Percentiles rank a stretch among this genome's conserved stretches.
phyloP scores from a whole-genome alignment of 495 filamentous ascomycete genomes.

The Emericellopsis terricola region DNA sequence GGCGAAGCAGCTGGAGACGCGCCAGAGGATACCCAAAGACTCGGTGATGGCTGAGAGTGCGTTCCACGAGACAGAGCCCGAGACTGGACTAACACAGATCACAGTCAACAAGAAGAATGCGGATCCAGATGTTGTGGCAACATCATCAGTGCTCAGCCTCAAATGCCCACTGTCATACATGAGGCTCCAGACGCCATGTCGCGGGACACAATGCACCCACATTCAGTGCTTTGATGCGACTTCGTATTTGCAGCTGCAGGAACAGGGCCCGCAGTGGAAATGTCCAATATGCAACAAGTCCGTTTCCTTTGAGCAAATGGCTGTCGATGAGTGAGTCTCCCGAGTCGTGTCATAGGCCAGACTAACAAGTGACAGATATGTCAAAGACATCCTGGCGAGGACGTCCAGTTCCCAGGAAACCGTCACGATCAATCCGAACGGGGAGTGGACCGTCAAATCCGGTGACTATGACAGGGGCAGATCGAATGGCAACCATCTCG shows the following conservation, averaged over 20 bases:
- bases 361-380: conserved; percentile 45
- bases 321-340: conserved; percentile 62
- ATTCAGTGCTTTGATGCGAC: conserved; percentile 93
- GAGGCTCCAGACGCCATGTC: conserved; percentile 61
- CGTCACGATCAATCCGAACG: conserved; percentile 78
- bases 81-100: conserved; percentile 6
- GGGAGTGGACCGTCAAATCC: conserved; percentile 37
- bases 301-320: conserved; percentile 61
- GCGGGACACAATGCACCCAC: conserved; percentile 66
- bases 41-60: conserved; percentile 72
- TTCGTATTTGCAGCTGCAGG: conserved; percentile 82
- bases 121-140: conserved; percentile 76
- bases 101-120: conserved; percentile 64
- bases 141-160: conserved; percentile 71
- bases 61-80: conserved; percentile 9
- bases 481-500: conserved; percentile 10
- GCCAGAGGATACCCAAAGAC: conserved; percentile 60
- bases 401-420: conserved; percentile 57
- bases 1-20: conserved; percentile 42
- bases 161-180: conserved; percentile 83
- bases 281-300: conserved; percentile 85
- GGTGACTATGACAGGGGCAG: conserved; percentile 11
- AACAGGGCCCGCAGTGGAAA: conserved; percentile 88
- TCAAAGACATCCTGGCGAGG: conserved; percentile 60
- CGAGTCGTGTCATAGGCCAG: too few relatives aligned